Evolutionary conservation across 2,329 filamentous ascomycete species (phyloP), one percentile per base, ranked within the genome.

Genomic region (Xylariales sp.): DNA sequence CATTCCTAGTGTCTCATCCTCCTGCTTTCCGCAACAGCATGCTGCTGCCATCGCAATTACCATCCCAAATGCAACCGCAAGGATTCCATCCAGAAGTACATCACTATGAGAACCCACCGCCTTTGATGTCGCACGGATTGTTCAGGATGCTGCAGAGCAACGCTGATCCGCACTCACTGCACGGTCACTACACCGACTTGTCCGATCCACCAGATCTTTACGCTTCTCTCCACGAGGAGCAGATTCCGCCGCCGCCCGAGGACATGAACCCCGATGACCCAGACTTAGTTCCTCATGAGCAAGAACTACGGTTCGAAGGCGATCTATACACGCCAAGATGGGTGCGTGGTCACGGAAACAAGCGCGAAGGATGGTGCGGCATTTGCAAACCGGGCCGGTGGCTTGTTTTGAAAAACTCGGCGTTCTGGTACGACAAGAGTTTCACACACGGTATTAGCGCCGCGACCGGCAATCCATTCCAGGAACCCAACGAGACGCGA

Each of bases 341-440:
- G 86, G 84, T 93, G 15, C 82, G 88, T 25, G 88, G 88, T 16
- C 85, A 91, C 48, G 87, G 88, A 19, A 89, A 89, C 65, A 89
- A 90, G 69, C 82, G 88, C 31, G 87, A 91, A 61, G 88, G 88
- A 3, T 95, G 88, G 87, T 94, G 88, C 55, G 86, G 87, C 16
- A 86, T 91, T 52, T 94, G 88, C 70, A 90, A 89, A 60, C 84
- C 86, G 3, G 86, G 86, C 3, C 74, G 86, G 37, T 94, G 88
- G 88, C 76, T 91, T 40, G 86, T 90, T 12, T 70, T 95, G 45
- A 94, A 93, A 69, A 93, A 94, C 65, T 90, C 85, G 42, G 88
- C 88, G 5, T 95, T 88, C 61, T 94, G 88, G 88, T 94, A 94
- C 62, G 88, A 94, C 68, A 91, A 93, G 70, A 87, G 84, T 43